phyloP scores from a whole-genome alignment of 2,329 filamentous ascomycete species.

The Neofusicoccum umdonicola region DNA sequence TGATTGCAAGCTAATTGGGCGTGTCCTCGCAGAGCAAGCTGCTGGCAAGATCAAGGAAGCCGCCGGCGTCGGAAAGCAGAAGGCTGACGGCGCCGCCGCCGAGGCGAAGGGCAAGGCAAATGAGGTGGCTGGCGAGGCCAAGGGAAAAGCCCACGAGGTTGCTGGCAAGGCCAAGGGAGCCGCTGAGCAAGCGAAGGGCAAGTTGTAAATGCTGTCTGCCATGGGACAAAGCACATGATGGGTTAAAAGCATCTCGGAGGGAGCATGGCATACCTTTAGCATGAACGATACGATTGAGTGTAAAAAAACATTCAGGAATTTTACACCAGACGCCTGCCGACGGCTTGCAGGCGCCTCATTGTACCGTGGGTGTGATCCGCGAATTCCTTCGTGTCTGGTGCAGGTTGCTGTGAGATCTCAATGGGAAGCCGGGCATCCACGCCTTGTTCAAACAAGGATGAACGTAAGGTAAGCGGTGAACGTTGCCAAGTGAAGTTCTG shows the following conservation, averaged over 20 bases:
- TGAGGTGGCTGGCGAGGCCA: conserved; percentile 44
- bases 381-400: too few relatives aligned
- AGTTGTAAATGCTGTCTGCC: conserved; percentile 15
- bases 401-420: too few relatives aligned
- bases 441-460: too few relatives aligned
- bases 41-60: conserved; percentile 43
- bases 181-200: conserved; percentile 34
- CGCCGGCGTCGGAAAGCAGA: conserved; percentile 40
- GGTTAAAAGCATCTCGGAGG: background rate
- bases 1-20: background rate
- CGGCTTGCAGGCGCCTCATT: too few relatives aligned
- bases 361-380: too few relatives aligned
- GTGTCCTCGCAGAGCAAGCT: conserved; percentile 47
- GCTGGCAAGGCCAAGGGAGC: conserved; percentile 48
- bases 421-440: too few relatives aligned
- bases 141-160: conserved; percentile 43
- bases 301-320: background rate
- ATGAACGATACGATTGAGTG: background rate
- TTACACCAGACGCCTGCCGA: too few relatives aligned
- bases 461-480: too few relatives aligned
- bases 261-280: background rate
- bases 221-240: background rate
- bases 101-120: conserved; percentile 40
- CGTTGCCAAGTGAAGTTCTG: too few relatives aligned
- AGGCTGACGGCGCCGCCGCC: conserved; percentile 29